Percentiles rank a stretch among this genome's conserved stretches.
These are phyloP conservation scores for Dioszegia hungarica DNA, from an alignment of 768 basidiomycete species.

Conservation along the genomic window DNA sequence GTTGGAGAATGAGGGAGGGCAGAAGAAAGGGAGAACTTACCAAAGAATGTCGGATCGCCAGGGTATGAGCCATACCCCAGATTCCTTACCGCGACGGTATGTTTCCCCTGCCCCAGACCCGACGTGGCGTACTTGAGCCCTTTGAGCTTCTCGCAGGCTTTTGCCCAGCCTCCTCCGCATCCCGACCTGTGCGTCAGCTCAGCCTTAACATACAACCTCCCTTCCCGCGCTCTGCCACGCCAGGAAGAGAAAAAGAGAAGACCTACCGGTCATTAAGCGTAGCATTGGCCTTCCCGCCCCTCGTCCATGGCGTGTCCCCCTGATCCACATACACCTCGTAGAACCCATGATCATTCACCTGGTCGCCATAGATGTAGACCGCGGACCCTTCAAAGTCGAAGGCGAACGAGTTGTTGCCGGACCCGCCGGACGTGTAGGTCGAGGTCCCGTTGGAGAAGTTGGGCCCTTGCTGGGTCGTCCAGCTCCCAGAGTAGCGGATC, in stretches of 20 bases:
- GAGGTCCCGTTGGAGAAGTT: conserved; percentile 40
- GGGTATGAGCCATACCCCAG: conserved; percentile 17
- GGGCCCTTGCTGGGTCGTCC: conserved; percentile 36
- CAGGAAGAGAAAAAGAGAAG: background rate
- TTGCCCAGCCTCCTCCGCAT: conserved; percentile 33
- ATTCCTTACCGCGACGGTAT: conserved; percentile 36
- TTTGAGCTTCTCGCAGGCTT: conserved; percentile 45
- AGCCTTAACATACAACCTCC: too few relatives aligned
- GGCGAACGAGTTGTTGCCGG: conserved; percentile 25
- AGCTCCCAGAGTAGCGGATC: conserved; percentile 36
- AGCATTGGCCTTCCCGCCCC: background rate
- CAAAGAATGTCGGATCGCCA: conserved; percentile 33
- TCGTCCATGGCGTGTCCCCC: conserved; percentile 2
- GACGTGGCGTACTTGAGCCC: conserved; percentile 33
- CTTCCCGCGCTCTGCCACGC: too few relatives aligned
- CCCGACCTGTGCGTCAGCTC: conserved; percentile 29
- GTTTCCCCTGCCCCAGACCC: conserved; percentile 29
- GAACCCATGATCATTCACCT: conserved; percentile 48
- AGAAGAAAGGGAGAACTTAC: conserved; percentile 16
- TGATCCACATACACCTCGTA: conserved; percentile 33
- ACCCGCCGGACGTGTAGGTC: conserved; percentile 38
- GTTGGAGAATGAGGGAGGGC: background rate
- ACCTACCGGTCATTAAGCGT: conserved; percentile 3
- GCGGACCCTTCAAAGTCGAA: conserved; percentile 44
- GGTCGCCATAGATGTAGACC: conserved; percentile 47